Conservation (phyloP, 179 eudicot species). For the Corrigiola litoralis region DNA sequence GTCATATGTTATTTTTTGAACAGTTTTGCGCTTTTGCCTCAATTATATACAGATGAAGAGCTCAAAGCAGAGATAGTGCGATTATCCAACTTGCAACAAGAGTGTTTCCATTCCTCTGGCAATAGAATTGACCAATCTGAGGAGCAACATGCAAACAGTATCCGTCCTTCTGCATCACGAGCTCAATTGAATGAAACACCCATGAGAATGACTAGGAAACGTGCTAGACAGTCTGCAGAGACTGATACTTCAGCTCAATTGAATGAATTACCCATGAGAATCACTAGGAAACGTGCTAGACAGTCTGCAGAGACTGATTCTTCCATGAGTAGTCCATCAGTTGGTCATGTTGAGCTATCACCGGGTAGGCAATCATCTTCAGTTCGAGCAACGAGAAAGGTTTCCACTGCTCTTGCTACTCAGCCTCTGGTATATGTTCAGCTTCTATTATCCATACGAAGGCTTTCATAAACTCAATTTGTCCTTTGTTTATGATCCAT, state of each 20-base stretch:
- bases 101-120: constrained; percentile 24
- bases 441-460: neutral
- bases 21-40: neutral
- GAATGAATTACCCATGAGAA: constrained; percentile 19
- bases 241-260: too few species aligned
- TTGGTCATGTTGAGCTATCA: constrained; percentile 6
- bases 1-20: neutral
- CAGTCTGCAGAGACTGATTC: constrained; percentile 25
- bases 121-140: constrained; percentile 28
- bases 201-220: constrained; percentile 43
- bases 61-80: constrained; percentile 54
- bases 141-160: constrained; percentile 18
- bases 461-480: too few species aligned
- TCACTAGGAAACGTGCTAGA: constrained; percentile 48
- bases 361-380: constrained; percentile 6
- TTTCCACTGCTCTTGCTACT: constrained; percentile 12
- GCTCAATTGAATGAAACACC: constrained; percentile 10
- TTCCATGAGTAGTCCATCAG: constrained; percentile 14
- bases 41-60: constrained; percentile 41
- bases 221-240: constrained; percentile 31
- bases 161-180: constrained; percentile 26
- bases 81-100: constrained; percentile 35
- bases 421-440: constrained; percentile 35
- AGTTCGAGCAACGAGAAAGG: constrained; percentile 21
- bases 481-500: too few species aligned